phyloP scores from a whole-genome alignment of 257 asterid species.

The Petunia secreta region DNA sequence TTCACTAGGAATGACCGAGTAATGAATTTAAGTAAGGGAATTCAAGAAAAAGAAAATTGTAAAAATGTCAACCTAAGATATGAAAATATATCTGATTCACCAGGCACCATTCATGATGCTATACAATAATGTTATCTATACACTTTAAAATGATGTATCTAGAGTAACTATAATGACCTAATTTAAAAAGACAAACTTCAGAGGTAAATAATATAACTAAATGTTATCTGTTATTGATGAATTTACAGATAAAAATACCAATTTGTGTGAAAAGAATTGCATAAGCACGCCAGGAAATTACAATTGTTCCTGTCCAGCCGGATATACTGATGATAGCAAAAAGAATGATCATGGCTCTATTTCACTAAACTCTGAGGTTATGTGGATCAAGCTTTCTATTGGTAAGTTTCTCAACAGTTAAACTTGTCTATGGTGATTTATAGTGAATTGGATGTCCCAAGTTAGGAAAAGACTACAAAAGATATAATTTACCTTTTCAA shows the following conservation, averaged over 20 bases:
- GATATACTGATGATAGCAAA: constrained; percentile 42
- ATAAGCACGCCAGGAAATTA: constrained; percentile 35
- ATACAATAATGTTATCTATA: too few relatives aligned
- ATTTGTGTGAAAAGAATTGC: constrained; percentile 44
- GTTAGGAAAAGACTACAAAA: too few relatives aligned
- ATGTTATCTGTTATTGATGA: constrained; percentile 37
- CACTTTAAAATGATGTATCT: too few relatives aligned
- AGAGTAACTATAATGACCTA: too few relatives aligned
- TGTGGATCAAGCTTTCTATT: constrained; percentile 35
- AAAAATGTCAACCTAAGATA: too few relatives aligned
- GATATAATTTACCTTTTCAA: too few relatives aligned
- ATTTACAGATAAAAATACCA: constrained; percentile 29
- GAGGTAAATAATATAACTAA: not conserved
- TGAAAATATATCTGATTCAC: too few relatives aligned
- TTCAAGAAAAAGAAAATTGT: too few relatives aligned
- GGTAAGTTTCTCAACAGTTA: constrained; percentile 31
- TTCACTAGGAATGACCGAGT: too few relatives aligned
- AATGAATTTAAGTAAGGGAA: too few relatives aligned
- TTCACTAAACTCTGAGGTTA: constrained; percentile 37
- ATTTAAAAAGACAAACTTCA: not conserved
- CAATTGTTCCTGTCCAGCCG: constrained; percentile 42
- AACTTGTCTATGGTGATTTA: not conserved
- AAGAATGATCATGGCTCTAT: constrained; percentile 39
- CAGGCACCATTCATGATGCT: too few relatives aligned
- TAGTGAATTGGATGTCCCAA: too few relatives aligned